These are phyloP conservation scores for Apophysomyces sp. DNA, from an alignment of 371 early-diverging fungal genomes.

Conservation along the genomic window DNA sequence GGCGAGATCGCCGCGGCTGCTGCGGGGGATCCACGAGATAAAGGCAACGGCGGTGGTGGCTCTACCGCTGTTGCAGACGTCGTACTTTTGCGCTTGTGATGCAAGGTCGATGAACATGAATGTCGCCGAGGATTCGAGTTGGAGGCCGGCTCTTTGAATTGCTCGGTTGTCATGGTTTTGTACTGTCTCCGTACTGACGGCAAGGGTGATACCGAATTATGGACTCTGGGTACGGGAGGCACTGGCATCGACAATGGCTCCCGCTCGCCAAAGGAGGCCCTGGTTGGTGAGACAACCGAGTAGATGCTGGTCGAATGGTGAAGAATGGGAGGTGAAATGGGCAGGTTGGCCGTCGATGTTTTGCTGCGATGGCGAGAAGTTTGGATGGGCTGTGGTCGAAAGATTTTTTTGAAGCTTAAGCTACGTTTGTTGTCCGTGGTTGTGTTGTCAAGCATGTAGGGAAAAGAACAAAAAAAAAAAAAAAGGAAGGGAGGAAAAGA, in stretches of 20 bases:
- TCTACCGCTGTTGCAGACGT: neutral
- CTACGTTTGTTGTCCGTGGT: slow-evolving; percentile 3
- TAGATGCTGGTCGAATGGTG: slow-evolving; percentile 2
- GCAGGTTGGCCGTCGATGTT: neutral
- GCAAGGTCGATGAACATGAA: neutral
- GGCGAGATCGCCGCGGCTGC: slow-evolving; percentile 10
- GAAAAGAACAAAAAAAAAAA: neutral
- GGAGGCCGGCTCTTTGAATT: slow-evolving; percentile 2
- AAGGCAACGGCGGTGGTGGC: neutral
- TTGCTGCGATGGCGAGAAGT: slow-evolving; percentile 4
- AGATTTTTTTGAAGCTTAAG: slow-evolving; percentile 14
- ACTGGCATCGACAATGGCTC: neutral
- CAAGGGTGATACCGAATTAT: neutral
- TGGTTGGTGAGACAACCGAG: slow-evolving; percentile 14
- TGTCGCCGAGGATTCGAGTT: neutral
- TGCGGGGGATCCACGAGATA: slow-evolving; percentile 14
- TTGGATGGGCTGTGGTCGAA: slow-evolving; percentile 4
- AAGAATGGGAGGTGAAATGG: slow-evolving; percentile 16
- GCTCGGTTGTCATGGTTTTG: slow-evolving; percentile 1
- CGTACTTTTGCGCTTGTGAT: neutral
- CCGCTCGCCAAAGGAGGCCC: neutral
- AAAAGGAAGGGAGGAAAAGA: neutral
- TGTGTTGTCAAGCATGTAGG: slow-evolving; percentile 11
- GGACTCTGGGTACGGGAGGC: neutral
- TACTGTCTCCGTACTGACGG: neutral